Evolutionary conservation across 2,329 filamentous ascomycete genomes (phyloP).

Genomic region (Xylariaceae sp.): DNA sequence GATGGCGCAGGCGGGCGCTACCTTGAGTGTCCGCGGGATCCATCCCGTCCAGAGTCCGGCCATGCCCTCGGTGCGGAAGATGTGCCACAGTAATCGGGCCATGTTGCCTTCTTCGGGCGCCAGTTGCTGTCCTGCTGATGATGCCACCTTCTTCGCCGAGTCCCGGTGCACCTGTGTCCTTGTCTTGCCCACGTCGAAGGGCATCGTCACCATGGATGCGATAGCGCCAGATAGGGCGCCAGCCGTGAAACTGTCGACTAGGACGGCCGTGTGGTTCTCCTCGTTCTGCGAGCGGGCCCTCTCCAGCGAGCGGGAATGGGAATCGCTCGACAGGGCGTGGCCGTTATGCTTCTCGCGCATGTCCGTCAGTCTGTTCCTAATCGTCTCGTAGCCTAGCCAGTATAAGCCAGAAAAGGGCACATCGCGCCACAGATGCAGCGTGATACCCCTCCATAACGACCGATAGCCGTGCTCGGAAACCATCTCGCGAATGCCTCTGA

Average conservation of each 20-base stretch:
- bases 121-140: conserved; percentile 25
- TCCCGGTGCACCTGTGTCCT: conserved; percentile 79
- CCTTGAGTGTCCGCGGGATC: conserved; percentile 86
- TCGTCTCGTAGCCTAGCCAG: conserved; percentile 94
- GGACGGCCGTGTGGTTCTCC: conserved; percentile 70
- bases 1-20: conserved; percentile 93
- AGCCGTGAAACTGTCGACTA: conserved; percentile 83
- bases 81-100: conserved; percentile 80
- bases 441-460: conserved; percentile 85
- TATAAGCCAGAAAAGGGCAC: conserved; percentile 96
- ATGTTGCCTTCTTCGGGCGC: conserved; percentile 73
- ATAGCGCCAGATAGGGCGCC: conserved; percentile 78
- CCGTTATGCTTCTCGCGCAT: conserved; percentile 52
- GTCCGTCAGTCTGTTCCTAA: conserved; percentile 66
- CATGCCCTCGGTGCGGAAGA: conserved; percentile 78
- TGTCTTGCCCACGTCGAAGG: conserved; percentile 97
- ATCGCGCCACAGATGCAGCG: conserved; percentile 89
- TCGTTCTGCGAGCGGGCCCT: conserved; percentile 55
- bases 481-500: conserved; percentile 73
- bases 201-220: conserved; percentile 83
- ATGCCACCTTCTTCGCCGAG: conserved; percentile 30
- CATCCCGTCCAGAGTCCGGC: conserved; percentile 84
- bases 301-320: conserved; percentile 36
- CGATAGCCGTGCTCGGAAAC: conserved; percentile 69
- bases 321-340: conserved; percentile 36